Conservation (phyloP, 148 eudicot genomes). For the Chenopodium berlandieri region DNA sequence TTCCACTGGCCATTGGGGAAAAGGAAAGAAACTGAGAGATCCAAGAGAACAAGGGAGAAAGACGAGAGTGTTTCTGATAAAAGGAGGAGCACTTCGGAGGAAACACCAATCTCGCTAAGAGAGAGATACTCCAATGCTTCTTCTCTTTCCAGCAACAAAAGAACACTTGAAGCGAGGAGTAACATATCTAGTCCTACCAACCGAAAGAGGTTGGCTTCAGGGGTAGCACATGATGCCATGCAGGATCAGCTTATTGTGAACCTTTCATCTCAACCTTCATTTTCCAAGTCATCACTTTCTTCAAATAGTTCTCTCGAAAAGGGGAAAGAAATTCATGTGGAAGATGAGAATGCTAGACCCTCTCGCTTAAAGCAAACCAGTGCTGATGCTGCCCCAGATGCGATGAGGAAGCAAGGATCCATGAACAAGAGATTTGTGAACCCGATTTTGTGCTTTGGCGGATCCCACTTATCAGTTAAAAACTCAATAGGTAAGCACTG, state of each 20-base stretch:
- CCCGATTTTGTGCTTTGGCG: constrained; percentile 68
- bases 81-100: constrained; percentile 33
- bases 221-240: constrained; percentile 49
- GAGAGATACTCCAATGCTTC: constrained; percentile 55
- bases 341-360: constrained; percentile 38
- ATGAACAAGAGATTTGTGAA: constrained; percentile 39
- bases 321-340: constrained; percentile 41
- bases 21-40: constrained; percentile 28
- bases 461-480: constrained; percentile 24
- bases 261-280: constrained; percentile 41
- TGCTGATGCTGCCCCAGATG: constrained; percentile 24
- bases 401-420: constrained; percentile 34
- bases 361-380: constrained; percentile 31
- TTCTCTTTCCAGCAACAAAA: constrained; percentile 54
- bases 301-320: constrained; percentile 51
- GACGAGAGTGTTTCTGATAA: constrained; percentile 32
- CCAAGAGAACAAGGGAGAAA: constrained; percentile 35
- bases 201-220: constrained; percentile 75
- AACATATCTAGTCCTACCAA: constrained; percentile 75
- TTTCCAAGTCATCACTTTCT: constrained; percentile 58
- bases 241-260: constrained; percentile 45
- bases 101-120: constrained; percentile 59
- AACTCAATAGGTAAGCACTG: constrained; percentile 21
- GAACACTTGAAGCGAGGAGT: constrained; percentile 74
- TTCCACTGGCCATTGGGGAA: constrained; percentile 66